Base-by-base conservation (phyloP, 441 rosid species). In the Gossypium davidsonii region DNA sequence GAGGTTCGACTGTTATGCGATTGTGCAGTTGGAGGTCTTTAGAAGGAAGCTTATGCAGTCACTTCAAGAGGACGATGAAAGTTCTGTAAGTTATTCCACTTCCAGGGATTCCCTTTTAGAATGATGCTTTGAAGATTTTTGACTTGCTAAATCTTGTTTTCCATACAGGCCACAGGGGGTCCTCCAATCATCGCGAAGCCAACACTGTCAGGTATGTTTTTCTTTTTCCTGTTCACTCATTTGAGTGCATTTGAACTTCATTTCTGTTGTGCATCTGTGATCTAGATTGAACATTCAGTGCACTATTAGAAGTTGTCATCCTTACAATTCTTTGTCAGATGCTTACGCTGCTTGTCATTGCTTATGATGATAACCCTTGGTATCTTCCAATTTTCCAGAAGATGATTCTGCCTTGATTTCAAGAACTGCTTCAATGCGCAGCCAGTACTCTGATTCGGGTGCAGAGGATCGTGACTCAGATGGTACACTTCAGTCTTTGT, bases 31-130 rank as follows among this genome's bases (percentile, higher is more conserved):
- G 85, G 98, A 94, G 77, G 89, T 89, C 59, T 88, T 92, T 65
- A 88, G 90, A 79, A 94, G 82, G 89, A 92, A 91, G 0, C 90
- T 94, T 56, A 83, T 92, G 95, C 87, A 74, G 79, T 92, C 98
- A 48, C 96, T 92, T 72, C 90, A 76, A 67, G 98, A 89, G 75
- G 98, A 90, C 31, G 94, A 87, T 11, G 94, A 88, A 64, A 80
- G 70, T 70, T 74, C 85, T 74, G 91, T 82, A 78, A 79, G 86
- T 79, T 61, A 28, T 65, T 15, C 31, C 28, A 3, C 31, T 12
- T 37, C 21, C 9, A 1, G 28, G 11, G 37, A 72, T 25, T 39
- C 71, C 52, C 26, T 67, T 63, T 34, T 20, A 34, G 73, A 3
- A 39, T 14, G 48, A 53, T 76, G 46, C 25, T 52, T 44, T 67